These are phyloP conservation scores for Diaporthe humulicola DNA, from an alignment of 2,329 filamentous ascomycete genomes.

Conservation along the genomic window DNA sequence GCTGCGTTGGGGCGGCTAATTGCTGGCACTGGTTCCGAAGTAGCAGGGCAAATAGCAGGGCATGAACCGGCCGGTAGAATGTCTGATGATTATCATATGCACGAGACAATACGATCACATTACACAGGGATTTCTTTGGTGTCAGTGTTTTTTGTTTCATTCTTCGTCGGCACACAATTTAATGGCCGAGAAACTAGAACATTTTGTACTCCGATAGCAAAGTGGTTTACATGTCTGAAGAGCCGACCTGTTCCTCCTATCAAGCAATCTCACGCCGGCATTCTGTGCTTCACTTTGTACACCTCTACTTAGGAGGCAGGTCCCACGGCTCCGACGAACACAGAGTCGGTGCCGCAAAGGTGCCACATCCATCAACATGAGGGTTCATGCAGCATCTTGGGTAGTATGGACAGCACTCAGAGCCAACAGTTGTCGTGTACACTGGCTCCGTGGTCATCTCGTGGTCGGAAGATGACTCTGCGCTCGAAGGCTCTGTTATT, in stretches of 20 bases:
- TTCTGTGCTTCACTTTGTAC: background rate
- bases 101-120: background rate
- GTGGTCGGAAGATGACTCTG: background rate
- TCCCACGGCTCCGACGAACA: background rate
- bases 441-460: background rate
- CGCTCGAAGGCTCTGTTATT: background rate
- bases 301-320: background rate
- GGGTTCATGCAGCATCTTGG: conserved; percentile 8
- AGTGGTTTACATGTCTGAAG: background rate
- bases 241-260: background rate
- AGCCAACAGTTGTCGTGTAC: background rate
- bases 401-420: conserved; percentile 14
- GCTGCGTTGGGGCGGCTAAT: background rate
- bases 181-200: background rate
- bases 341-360: conserved; percentile 10
- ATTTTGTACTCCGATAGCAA: background rate
- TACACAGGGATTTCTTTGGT: background rate
- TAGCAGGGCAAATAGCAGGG: background rate
- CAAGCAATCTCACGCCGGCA: background rate
- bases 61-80: background rate
- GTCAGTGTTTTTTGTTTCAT: background rate
- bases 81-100: background rate
- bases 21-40: background rate
- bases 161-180: background rate
- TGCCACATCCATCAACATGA: background rate